Conservation (phyloP, 129 eudicot species). For the Tanacetum coccineum region DNA sequence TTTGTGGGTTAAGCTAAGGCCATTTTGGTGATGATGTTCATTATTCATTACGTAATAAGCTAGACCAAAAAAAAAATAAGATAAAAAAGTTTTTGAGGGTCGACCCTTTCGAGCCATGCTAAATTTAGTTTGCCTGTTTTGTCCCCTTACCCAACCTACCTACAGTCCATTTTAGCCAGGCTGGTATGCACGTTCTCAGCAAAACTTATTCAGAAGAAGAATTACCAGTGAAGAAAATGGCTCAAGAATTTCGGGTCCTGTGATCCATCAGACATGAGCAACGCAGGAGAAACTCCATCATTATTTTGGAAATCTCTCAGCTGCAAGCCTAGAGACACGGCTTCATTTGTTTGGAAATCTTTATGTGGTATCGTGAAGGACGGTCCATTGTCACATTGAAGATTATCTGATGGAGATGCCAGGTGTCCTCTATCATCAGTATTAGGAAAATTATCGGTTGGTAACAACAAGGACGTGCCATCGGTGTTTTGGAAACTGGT, state of each 20-base stretch:
- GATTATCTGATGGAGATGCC: constrained; percentile 43
- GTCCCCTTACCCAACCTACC: neutral
- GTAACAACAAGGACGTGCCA: constrained; percentile 33
- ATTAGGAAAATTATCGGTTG: constrained; percentile 31
- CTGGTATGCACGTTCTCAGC: neutral
- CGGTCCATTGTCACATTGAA: constrained; percentile 42
- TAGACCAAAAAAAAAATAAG: neutral
- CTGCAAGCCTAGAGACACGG: constrained; percentile 36
- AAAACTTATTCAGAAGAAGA: neutral
- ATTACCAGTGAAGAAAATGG: constrained; percentile 39
- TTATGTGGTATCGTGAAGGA: constrained; percentile 39
- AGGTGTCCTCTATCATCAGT: constrained; percentile 26
- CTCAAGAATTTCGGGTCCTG: constrained; percentile 42
- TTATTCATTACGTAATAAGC: neutral
- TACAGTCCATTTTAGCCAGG: neutral
- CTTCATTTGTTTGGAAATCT: constrained; percentile 39
- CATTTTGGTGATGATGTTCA: no score
- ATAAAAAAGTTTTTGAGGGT: neutral
- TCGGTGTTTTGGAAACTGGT: constrained; percentile 31
- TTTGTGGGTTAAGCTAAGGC: no score
- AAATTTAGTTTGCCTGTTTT: neutral
- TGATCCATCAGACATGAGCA: constrained; percentile 49
- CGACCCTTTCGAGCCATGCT: neutral
- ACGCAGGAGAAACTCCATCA: constrained; percentile 66
- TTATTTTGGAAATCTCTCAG: constrained; percentile 61